Base-by-base conservation (phyloP, 139 green algal genomes). In the Zygnema cylindricum region DNA sequence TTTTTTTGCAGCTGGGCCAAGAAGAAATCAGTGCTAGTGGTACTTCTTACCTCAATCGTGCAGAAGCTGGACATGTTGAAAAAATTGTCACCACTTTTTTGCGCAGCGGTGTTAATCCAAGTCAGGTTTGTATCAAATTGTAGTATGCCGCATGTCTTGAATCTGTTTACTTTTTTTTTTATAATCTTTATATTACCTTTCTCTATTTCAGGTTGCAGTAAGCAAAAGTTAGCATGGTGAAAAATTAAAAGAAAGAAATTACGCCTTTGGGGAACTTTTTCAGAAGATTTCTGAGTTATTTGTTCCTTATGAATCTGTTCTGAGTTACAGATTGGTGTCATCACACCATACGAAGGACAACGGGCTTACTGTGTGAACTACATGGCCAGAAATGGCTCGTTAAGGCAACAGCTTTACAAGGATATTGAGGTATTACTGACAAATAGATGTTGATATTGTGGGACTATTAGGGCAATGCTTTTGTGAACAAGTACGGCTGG, bases 311-410 rank as follows among this genome's bases (percentile, higher is more conserved):
- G 7, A 63, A 63, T 63, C 7, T 79, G 11, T 11, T 79, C 11
- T 16, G 71, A 43, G 7, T 41, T 43, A 22, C 94, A 98, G 92
- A 97, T 99, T 38, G 97, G 97, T 43, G 96, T 99, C 35, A 98
- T 99, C 92, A 99, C 97, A 0, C 97, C 97, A 21, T 99, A 99
- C 88, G 97, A 99, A 93, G 97, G 97, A 2, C 97, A 99, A 91
- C 93, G 97, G 0, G 96, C 96, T 1, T 96, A 99, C 88, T 92
- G 98, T 2, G 93, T 97, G 23, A 93, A 85, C n/a, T 81, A 91
- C 81, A 97, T 98, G 95, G 81, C 93, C 38, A 93, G 96, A 39
- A 91, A 93, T 40, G 97, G 97, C 0, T 91, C 95, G 2, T 90
- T 98, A 83, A 85, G 93, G 30, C 94, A 97, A 92, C 86, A 95